A percentile compares a stretch with the other conserved stretches of the same genome.
These are phyloP conservation scores for Clonostachys rhizophaga DNA, from an alignment of 2,329 filamentous ascomycete genomes.

Conservation along the genomic window DNA sequence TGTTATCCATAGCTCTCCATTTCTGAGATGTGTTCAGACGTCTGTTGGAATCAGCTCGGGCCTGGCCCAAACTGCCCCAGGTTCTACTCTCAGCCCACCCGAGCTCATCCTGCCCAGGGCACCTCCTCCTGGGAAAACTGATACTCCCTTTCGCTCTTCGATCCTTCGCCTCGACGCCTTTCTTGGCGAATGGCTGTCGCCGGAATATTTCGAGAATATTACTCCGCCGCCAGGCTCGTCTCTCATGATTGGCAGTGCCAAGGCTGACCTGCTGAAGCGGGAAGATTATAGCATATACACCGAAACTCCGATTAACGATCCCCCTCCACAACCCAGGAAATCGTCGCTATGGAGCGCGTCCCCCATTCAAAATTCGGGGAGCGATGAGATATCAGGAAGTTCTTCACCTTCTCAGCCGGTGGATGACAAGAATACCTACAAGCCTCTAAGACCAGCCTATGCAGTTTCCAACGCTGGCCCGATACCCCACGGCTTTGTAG, in stretches of 20 bases:
- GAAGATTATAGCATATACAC: slow-evolving; percentile 59
- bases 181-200: slow-evolving; percentile 90
- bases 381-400: slow-evolving; percentile 3
- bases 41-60: slow-evolving; percentile 84
- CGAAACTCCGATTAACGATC: slow-evolving; percentile 9
- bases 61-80: slow-evolving; percentile 53
- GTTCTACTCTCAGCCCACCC: slow-evolving; percentile 21
- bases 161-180: slow-evolving; percentile 84
- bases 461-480: slow-evolving; percentile 74
- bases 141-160: slow-evolving; percentile 42
- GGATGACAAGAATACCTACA: slow-evolving; percentile 48
- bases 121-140: slow-evolving; percentile 12
- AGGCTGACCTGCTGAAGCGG: slow-evolving; percentile 76
- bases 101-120: slow-evolving; percentile 26
- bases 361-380: slow-evolving; percentile 6
- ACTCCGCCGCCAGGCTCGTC: slow-evolving; percentile 81
- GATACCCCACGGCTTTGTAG: slow-evolving; percentile 84
- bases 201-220: slow-evolving; percentile 90
- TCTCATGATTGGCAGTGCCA: slow-evolving; percentile 84
- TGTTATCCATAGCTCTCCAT: slow-evolving; percentile 90
- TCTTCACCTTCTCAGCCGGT: slow-evolving; percentile 1
- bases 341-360: slow-evolving; percentile 26
- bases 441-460: slow-evolving; percentile 75
- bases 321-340: slow-evolving; percentile 10
- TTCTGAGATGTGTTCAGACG: slow-evolving; percentile 87